phyloP scores from a whole-genome alignment of 768 basidiomycete genomes.

The Podaxis sp. region DNA sequence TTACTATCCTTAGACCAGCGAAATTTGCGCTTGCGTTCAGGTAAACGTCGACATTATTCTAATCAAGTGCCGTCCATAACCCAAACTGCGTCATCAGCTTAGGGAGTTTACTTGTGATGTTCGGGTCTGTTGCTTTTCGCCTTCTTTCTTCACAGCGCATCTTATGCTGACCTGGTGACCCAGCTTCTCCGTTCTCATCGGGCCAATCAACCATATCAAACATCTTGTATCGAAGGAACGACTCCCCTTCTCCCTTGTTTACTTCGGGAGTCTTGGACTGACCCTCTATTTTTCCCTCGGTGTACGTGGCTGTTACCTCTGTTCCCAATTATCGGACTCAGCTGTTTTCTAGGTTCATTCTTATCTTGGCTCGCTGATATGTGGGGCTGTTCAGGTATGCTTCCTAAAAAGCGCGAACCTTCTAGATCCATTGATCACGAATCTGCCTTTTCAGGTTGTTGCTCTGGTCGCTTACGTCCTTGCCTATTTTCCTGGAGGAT shows the following conservation, averaged over 20 bases:
- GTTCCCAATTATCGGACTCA: neutral
- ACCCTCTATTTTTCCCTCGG: conserved; percentile 92
- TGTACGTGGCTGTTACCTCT: conserved; percentile 41
- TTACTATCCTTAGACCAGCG: conserved; percentile 54
- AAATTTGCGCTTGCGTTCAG: conserved; percentile 93
- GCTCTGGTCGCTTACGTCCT: conserved; percentile 86
- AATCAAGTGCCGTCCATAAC: conserved; percentile 1
- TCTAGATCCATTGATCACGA: conserved; percentile 2
- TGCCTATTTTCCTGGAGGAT: conserved; percentile 94
- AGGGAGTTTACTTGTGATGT: conserved; percentile 93
- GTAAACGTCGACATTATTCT: conserved; percentile 24
- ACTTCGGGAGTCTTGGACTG: conserved; percentile 76
- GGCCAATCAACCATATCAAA: conserved; percentile 89
- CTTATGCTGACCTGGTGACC: neutral
- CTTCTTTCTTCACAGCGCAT: neutral
- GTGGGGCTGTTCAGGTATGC: conserved; percentile 74
- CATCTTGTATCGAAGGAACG: conserved; percentile 82
- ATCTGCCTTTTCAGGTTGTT: conserved; percentile 46
- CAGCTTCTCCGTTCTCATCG: conserved; percentile 82
- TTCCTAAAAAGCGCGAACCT: neutral
- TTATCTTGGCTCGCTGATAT: conserved; percentile 81
- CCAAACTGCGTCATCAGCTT: conserved; percentile 41
- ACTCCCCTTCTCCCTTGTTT: conserved; percentile 78
- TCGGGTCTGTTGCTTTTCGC: conserved; percentile 54
- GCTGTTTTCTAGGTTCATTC: conserved; percentile 59